Base-by-base conservation (phyloP, 371 early-diverging fungal genomes). In the Mucor plumbeus region DNA sequence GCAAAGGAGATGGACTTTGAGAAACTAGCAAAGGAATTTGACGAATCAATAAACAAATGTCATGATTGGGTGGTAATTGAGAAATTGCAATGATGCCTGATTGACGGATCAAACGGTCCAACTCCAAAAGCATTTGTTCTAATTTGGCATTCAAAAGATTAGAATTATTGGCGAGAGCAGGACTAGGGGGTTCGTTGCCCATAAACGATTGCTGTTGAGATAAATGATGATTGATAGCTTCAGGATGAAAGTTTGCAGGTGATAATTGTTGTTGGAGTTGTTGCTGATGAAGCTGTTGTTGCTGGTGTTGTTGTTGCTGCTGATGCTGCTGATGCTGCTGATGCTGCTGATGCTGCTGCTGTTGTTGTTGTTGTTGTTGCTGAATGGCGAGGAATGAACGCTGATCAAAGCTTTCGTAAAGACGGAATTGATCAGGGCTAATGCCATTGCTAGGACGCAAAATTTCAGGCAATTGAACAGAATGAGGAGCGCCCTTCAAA, bases 391-490 rank as follows among this genome's bases (percentile, higher is more conserved):
- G 58, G 26, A 47, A 68, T 0, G 69, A 43, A 21, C 69, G 40
- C 48, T 72, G 73, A 47, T 69, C 73, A 55, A 72, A 69, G 33
- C 50, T 69, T 31, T 72, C 72, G 19, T 69, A 69, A 26, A 72
- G 11, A 15, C 69, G 69, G 34, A 72, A 50, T 35, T 96, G 96
- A 26, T 87, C 88, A 0, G 88, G 76, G n/a, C 79, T 85, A 19
- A 97, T 82, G 3, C 93, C 94, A 59, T 86, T 86, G 0, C 86
- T 92, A 59, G 94, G 85, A 57, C 92, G 76, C 38, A 96, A 74
- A 0, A 84, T 71, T 14, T 97, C 98, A 0, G 98, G 97, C 36
- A 97, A 81, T 36, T 87, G 91, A 41, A 91, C 77, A 7, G 93
- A 92, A 64, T 93, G 97, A 21, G 91, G 88, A 7, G 91, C 76